Conservation (phyloP, 495 filamentous ascomycete genomes). For the Aspergillus olivimuriae region DNA sequence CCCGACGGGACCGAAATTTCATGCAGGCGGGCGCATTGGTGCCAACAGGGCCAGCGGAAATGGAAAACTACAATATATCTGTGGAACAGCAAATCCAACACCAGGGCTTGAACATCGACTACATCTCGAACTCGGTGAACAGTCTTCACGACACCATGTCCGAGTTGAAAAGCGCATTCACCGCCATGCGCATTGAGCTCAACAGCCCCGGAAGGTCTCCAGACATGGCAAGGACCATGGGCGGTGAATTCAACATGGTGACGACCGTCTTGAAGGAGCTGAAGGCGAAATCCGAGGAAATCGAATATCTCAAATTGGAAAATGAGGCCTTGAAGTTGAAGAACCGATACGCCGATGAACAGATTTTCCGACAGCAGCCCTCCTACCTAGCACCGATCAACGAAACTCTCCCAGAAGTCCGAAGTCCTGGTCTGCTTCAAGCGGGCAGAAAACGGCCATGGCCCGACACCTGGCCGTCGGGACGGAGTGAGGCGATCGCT, state of each 20-base stretch:
- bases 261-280: conserved; percentile 40
- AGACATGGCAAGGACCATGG: conserved; percentile 10
- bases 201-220: conserved; percentile 24
- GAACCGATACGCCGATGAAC: conserved; percentile 33
- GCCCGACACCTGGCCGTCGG: conserved; percentile 25
- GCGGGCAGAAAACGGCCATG: conserved; percentile 32
- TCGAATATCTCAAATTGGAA: conserved; percentile 40
- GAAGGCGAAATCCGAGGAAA: conserved; percentile 39
- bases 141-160: conserved; percentile 41
- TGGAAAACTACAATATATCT: conserved; percentile 13
- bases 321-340: conserved; percentile 39
- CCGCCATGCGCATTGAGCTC: conserved; percentile 36
- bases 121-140: conserved; percentile 40
- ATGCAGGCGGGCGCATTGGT: conserved; percentile 24
- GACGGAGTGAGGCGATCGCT: conserved; percentile 22
- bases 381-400: conserved; percentile 5
- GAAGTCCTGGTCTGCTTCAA: conserved; percentile 34
- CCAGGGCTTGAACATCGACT: conserved; percentile 37
- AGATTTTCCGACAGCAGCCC: conserved; percentile 11
- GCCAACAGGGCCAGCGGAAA: conserved; percentile 17
- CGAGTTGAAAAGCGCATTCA: conserved; percentile 40
- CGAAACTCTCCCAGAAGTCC: conserved; percentile 25
- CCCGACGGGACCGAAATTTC: conserved; percentile 14
- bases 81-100: conserved; percentile 37
- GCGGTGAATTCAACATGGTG: conserved; percentile 35